Evolutionary conservation across 495 filamentous ascomycete genomes (phyloP), one percentile per base, ranked within the genome.

Genomic region (Corynascus novoguineensis): DNA sequence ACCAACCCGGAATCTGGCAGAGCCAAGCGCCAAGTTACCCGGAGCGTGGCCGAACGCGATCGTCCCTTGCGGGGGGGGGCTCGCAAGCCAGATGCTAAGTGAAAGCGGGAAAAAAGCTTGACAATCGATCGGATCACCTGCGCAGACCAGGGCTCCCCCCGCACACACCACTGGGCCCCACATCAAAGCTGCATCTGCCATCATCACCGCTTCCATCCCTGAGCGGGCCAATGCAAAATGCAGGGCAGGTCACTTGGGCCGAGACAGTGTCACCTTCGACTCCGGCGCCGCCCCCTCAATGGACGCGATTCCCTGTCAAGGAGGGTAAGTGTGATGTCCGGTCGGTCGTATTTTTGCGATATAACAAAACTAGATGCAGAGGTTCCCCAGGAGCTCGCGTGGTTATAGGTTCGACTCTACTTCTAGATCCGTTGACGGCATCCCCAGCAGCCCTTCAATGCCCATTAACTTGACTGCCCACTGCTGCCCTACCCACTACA

Each of bases 181-280:
- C 7, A 11, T 14, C 45, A n/a, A 47, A n/a, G n/a, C n/a, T n/a
- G n/a, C 45, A 34, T 15, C 46, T 28, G 29, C 27, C 28, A 22
- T n/a, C 7, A 32, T 49, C n/a, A 1, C 6, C 27, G n/a, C 6
- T 31, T 21, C 48, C 15, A 15, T 11, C 44, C 7, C 37, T n/a
- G 7, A 19, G n/a, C 37, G 37, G 6, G 35, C 19, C 40, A 44
- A 14, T 40, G 38, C 17, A 45, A 45, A 11, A 22, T 31, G 12
- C 4, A 28, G 45, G 37, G 6, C 3, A 29, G 28, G 38, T 54
- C 51, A 54, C 27, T n/a, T n/a, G 51, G 51, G 51, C 51, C 51
- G 50, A 42, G 51, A 54, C 38, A 34, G 51, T 54, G 28, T 24
- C 28, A 54, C 51, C 19, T 25, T 17, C n/a, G 8, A 9, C 17